Conservation (phyloP, 2,329 filamentous ascomycete species). For the Pezicula radicicola region DNA sequence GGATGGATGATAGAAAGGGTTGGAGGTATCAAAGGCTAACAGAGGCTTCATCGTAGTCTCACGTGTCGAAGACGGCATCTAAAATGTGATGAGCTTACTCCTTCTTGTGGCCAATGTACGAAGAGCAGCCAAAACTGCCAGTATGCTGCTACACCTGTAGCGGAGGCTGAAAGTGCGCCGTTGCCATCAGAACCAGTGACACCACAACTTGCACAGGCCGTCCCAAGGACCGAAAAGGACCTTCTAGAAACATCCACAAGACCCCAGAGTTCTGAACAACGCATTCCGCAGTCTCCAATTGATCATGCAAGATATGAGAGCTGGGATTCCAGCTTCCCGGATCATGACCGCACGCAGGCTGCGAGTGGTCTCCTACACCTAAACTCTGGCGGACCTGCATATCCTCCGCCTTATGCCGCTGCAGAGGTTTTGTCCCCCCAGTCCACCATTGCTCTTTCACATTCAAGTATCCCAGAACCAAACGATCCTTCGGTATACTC, state of each 20-base stretch:
- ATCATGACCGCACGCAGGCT: constrained; percentile 3
- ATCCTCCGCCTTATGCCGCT: background rate
- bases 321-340: constrained; percentile 1
- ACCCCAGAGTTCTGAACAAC: background rate
- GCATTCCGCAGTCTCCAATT: background rate
- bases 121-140: constrained; percentile 40
- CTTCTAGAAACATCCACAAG: no score
- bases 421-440: background rate
- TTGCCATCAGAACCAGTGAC: background rate
- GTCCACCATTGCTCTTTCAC: background rate
- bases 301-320: background rate
- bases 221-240: no score
- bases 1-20: background rate
- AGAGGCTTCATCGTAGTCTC: constrained; percentile 25
- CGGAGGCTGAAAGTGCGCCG: background rate
- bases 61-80: constrained; percentile 41
- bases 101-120: constrained; percentile 39
- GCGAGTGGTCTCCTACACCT: constrained; percentile 3
- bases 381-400: background rate
- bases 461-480: background rate
- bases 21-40: background rate
- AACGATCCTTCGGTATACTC: constrained; percentile 1
- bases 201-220: background rate
- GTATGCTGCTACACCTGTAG: constrained; percentile 25
- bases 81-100: constrained; percentile 44